Base-by-base conservation (phyloP, 805 yeast species). In the Myxozyma udenii region DNA sequence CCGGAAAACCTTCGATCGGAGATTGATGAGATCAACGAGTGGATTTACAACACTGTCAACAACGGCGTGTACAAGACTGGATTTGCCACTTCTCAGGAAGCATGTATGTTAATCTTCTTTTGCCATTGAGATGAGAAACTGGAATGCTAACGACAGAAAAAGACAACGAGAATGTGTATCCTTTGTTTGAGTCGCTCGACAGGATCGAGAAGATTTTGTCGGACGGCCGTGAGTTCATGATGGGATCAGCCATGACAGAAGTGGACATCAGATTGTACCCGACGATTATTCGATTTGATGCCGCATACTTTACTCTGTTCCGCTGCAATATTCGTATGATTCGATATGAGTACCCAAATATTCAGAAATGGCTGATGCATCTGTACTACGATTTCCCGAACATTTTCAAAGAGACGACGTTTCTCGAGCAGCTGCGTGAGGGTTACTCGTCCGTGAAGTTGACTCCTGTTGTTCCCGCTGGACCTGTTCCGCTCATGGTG, bases 31-130 rank as follows among this genome's bases (percentile, higher is more conserved):
- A 64, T 88, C 60, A 89, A 91, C 64, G 77, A 73, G 16, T 84
- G 95, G 90, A 77, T 87, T 36, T 90, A 90, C 69, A 85, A 84
- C 64, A 79, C 77, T 62, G 84, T 91, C 68, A 89, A 89, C 75
- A 87, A 86, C 64, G 97, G 96, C 25, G 97, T 90, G 38, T 91
- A 91, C 75, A 90, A 88, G 71, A 62, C 91, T 2, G 97, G 98
- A 0, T 90, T 90, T 70, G 87, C 96, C 3, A 80, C 89, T 3
- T 77, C 78, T 46, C 95, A 87, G 69, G 89, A 84, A 57, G 86
- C 84, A 12, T 90, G 89, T 65, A 16, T 2, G 53, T 43, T 11
- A 12, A 4, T 11, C 16, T 21, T 9, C 6, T 12, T 5, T 26
- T n/a, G n/a, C n/a, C n/a, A n/a, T n/a, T n/a, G n/a, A n/a, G n/a